Base-by-base conservation (phyloP, 2,329 filamentous ascomycete species). In the Fusarium dlaminii region DNA sequence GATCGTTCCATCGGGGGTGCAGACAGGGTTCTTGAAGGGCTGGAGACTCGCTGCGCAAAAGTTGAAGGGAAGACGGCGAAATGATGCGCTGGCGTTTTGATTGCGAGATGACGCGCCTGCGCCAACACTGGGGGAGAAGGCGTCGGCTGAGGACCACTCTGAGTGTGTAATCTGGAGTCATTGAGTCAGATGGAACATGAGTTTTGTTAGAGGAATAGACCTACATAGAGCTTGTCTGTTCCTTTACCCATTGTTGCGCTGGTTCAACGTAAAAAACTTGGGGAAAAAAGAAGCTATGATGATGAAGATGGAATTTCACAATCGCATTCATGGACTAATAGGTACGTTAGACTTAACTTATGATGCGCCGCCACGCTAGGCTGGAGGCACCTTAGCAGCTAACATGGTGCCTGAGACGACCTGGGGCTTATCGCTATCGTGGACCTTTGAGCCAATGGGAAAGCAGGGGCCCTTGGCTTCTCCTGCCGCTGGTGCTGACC, bases 41-140 rank as follows among this genome's bases (percentile, higher is more conserved):
- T 98, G 96, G 39, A 99, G 91, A 69, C 94, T 97, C 43, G 97
- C 92, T 71, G 96, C 94, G 89, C 96, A 99, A 85, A 96, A 98
- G 87, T 98, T 98, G 89, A 97, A 99, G 36, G 97, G 96, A 3
- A 99, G 89, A 51, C 94, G 93, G 80, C 93, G 94, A 86, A 98
- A 98, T 42, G 89, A 89, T 55, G 90, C 88, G 59, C 69, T 77
- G 59, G 67, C 59, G 34, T 68, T 60, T 52, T 75, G 76, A 73
- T 90, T 89, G 29, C 87, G 82, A 82, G 87, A 83, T 80, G 88
- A 82, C 64, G 92, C 90, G 77, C 90, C 91, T 63, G 92, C 88
- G 77, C 93, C 93, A 34, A 89, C 92, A 81, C 91, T 95, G 75
- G 95, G 94, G 37, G 93, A 93, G 84, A 94, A 98, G 67, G 94